Evolutionary conservation across 495 filamentous ascomycete species (phyloP).

Genomic region (Daldinia decipiens): DNA sequence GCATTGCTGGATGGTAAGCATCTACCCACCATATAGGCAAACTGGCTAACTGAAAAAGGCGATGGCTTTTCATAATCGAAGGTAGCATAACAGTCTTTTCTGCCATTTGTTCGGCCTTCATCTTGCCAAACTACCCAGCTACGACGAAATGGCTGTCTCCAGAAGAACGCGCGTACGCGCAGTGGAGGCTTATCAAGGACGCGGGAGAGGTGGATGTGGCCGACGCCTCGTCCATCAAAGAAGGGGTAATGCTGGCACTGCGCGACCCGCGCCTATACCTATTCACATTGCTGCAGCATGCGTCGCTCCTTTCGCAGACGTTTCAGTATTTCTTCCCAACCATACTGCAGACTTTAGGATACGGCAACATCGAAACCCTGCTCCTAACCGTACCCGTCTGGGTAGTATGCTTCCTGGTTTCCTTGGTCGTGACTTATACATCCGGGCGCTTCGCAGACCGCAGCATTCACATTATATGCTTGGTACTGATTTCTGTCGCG

Average conservation of each 20-base stretch:
- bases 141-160: conserved; percentile 56
- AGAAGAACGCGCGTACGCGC: conserved; percentile 55
- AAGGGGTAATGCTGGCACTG: conserved; percentile 53
- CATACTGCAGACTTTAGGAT: conserved; percentile 63
- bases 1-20: conserved; percentile 54
- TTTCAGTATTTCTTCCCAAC: conserved; percentile 67
- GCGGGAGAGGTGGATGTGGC: conserved; percentile 53
- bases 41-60: conserved; percentile 13
- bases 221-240: conserved; percentile 44
- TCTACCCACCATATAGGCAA: not conserved
- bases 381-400: conserved; percentile 65
- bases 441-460: conserved; percentile 55
- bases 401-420: conserved; percentile 49
- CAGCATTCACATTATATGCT: conserved; percentile 56
- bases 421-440: conserved; percentile 52
- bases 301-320: conserved; percentile 53
- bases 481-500: conserved; percentile 57
- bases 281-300: conserved; percentile 59
- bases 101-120: conserved; percentile 50
- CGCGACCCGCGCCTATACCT: conserved; percentile 57
- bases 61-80: conserved; percentile 56
- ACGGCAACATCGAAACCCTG: conserved; percentile 60
- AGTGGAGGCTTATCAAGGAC: conserved; percentile 54
- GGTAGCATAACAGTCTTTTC: conserved; percentile 55
- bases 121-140: conserved; percentile 58